Conservation (phyloP, 2,329 filamentous ascomycete species). For the Dendrostoma leiphaemia region DNA sequence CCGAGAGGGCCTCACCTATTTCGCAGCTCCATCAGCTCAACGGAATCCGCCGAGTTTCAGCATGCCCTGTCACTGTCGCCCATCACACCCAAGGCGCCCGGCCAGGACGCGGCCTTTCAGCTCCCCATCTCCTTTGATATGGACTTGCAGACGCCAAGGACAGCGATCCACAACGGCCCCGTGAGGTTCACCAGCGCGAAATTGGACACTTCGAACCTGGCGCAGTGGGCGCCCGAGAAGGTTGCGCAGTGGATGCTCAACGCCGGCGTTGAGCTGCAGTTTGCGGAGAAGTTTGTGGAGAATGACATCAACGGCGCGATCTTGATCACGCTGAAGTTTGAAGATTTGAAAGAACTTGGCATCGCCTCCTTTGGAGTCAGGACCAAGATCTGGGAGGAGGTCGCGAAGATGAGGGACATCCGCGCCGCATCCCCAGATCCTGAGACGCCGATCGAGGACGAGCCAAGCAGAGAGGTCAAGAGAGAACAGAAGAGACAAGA, state of each 20-base stretch:
- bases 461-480: constrained; percentile 48
- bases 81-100: constrained; percentile 62
- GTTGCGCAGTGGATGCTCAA: constrained; percentile 86
- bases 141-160: constrained; percentile 33
- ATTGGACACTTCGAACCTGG: constrained; percentile 58
- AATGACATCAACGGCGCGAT: constrained; percentile 92
- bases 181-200: constrained; percentile 56
- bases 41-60: constrained; percentile 48
- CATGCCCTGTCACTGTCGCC: constrained; percentile 68
- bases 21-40: constrained; percentile 62
- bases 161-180: constrained; percentile 44
- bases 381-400: constrained; percentile 77
- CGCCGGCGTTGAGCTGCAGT: constrained; percentile 71
- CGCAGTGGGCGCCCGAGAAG: constrained; percentile 70
- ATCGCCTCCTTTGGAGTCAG: constrained; percentile 80
- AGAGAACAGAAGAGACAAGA: constrained; percentile 43
- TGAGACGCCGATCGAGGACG: constrained; percentile 61
- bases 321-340: constrained; percentile 85
- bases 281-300: constrained; percentile 81
- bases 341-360: constrained; percentile 78
- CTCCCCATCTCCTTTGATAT: constrained; percentile 36
- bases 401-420: constrained; percentile 64
- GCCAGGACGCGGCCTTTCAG: constrained; percentile 27
- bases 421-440: constrained; percentile 49
- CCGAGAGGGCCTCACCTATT: constrained; percentile 87